Percentiles rank a stretch among this genome's conserved stretches.
These are phyloP conservation scores for Spizellomyces punctatus DNA, from an alignment of 192 early-diverging fungal genomes.

Conservation along the genomic window DNA sequence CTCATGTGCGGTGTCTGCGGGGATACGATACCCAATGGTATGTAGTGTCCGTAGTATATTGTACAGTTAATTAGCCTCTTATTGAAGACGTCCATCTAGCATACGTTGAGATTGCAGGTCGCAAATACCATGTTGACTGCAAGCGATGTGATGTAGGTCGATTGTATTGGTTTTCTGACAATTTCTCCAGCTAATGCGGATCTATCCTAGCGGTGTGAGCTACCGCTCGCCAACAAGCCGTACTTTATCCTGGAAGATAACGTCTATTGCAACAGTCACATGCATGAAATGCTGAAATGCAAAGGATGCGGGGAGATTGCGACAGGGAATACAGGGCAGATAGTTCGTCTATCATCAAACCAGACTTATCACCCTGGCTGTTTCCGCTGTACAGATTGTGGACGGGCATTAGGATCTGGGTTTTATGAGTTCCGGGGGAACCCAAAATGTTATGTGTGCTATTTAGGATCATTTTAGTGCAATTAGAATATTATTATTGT, in stretches of 20 bases:
- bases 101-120: conserved; percentile 27
- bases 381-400: conserved; percentile 22
- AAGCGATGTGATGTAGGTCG: conserved; percentile 33
- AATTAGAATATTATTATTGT: not conserved
- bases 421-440: conserved; percentile 13
- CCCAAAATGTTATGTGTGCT: conserved; percentile 26
- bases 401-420: not conserved
- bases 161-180: not conserved
- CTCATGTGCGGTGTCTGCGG: conserved; percentile 33
- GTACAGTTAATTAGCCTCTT: not conserved
- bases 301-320: conserved; percentile 3
- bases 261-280: conserved; percentile 18
- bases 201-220: conserved; percentile 10
- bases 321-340: conserved; percentile 11
- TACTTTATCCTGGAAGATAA: conserved; percentile 28
- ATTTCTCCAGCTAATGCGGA: not conserved
- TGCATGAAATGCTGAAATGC: conserved; percentile 28
- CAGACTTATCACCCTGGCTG: conserved; percentile 14
- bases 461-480: conserved; percentile 16
- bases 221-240: conserved; percentile 21
- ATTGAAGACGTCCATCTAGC: conserved; percentile 1
- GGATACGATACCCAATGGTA: conserved; percentile 15
- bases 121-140: conserved; percentile 34
- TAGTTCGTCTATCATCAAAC: conserved; percentile 9
- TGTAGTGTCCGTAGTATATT: not conserved